phyloP scores from a whole-genome alignment of 371 early-diverging fungal species.

The Circinella umbellata region DNA sequence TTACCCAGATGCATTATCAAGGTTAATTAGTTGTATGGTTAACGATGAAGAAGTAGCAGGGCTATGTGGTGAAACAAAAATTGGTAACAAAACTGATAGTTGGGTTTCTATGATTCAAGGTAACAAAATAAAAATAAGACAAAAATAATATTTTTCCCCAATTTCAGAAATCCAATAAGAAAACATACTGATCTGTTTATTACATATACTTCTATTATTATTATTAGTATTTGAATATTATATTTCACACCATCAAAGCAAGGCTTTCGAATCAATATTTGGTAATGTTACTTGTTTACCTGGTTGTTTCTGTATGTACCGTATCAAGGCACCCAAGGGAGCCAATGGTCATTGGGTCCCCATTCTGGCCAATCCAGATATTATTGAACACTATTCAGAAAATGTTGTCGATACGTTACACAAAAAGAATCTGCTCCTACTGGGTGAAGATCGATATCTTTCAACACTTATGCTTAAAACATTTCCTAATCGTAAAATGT shows the following conservation, averaged over 20 bases:
- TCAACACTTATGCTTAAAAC: constrained; percentile 93
- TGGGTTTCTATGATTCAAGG: constrained; percentile 93
- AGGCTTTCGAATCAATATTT: constrained; percentile 95
- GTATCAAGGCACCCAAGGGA: constrained; percentile 85
- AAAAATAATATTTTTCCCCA: not conserved
- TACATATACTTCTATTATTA: constrained; percentile 7
- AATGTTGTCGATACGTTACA: constrained; percentile 94
- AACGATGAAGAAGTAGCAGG: constrained; percentile 80
- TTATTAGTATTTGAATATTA: constrained; percentile 90
- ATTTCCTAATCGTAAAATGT: constrained; percentile 89
- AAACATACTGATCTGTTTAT: no score
- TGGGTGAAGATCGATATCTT: constrained; percentile 96
- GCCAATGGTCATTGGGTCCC: constrained; percentile 77
- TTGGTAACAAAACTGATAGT: constrained; percentile 80
- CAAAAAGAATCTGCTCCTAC: constrained; percentile 90
- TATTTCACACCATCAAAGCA: constrained; percentile 92
- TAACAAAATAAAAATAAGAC: constrained; percentile 11
- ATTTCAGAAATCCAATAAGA: not conserved
- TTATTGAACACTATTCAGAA: constrained; percentile 89
- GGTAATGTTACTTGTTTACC: constrained; percentile 97
- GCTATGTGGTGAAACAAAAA: constrained; percentile 89
- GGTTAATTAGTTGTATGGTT: constrained; percentile 72
- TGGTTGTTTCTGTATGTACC: constrained; percentile 97
- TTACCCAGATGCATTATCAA: constrained; percentile 76
- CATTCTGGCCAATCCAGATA: constrained; percentile 85